Evolutionary conservation across 2,329 filamentous ascomycete species (phyloP).

Genomic region (Rhynchosporium graminicola): DNA sequence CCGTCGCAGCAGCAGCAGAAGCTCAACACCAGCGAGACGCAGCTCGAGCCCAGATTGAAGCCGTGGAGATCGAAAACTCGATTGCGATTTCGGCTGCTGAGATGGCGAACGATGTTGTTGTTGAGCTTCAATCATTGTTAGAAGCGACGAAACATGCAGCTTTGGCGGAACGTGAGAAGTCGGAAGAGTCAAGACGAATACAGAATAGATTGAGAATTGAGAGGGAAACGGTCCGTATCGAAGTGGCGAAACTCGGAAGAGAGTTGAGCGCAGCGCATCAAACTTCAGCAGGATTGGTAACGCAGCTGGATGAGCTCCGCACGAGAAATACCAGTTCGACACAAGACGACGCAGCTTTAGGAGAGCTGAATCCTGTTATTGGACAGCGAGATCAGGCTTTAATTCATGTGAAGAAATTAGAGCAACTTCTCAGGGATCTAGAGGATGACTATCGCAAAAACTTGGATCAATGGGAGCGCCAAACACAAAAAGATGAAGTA

Average conservation of each 20-base stretch:
- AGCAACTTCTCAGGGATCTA: conserved; percentile 6
- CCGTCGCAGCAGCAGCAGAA: background rate
- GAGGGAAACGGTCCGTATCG: conserved; percentile 1
- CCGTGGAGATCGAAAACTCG: background rate
- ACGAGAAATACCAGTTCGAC: background rate
- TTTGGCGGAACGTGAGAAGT: conserved; percentile 7
- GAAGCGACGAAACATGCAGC: conserved; percentile 15
- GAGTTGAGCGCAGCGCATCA: conserved; percentile 4
- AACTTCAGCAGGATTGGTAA: background rate
- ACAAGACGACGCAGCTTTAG: background rate
- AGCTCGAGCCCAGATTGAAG: background rate
- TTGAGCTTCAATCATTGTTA: background rate
- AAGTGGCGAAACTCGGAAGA: background rate
- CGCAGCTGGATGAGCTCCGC: background rate
- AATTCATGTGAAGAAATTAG: background rate
- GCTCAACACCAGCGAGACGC: conserved; percentile 11
- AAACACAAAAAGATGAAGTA: conserved; percentile 10
- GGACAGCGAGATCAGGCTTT: conserved; percentile 9
- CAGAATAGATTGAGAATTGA: conserved; percentile 13
- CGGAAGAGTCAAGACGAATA: conserved; percentile 1
- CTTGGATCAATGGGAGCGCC: conserved; percentile 13
- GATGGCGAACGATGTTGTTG: background rate
- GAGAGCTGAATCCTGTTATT: background rate
- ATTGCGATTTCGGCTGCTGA: conserved; percentile 1
- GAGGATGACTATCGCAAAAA: conserved; percentile 15